Conservation (phyloP, 805 yeast genomes). For the Maudiozyma bulderi region DNA sequence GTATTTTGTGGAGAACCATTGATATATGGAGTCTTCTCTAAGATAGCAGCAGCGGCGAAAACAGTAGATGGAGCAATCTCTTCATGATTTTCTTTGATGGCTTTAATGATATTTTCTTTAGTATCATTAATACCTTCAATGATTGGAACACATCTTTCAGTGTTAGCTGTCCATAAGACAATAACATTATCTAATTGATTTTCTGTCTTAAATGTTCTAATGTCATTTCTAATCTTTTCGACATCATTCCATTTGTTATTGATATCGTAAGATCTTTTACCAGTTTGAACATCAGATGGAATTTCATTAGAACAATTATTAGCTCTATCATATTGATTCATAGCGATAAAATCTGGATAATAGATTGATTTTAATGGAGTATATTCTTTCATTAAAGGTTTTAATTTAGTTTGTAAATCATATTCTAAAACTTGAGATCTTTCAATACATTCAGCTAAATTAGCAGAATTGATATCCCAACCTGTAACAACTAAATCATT, state of each 20-base stretch:
- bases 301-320: slow-evolving; percentile 47
- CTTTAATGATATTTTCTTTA: slow-evolving; percentile 60
- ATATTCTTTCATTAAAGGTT: slow-evolving; percentile 48
- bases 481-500: slow-evolving; percentile 86
- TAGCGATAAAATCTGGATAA: slow-evolving; percentile 94
- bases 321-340: slow-evolving; percentile 87
- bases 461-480: slow-evolving; percentile 80
- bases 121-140: slow-evolving; percentile 79
- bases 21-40: slow-evolving; percentile 82
- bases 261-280: slow-evolving; percentile 33
- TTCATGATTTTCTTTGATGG: slow-evolving; percentile 69
- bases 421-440: slow-evolving; percentile 82
- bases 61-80: slow-evolving; percentile 91
- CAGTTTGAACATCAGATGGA: slow-evolving; percentile 21
- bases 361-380: slow-evolving; percentile 78
- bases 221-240: slow-evolving; percentile 75
- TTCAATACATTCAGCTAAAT: slow-evolving; percentile 68
- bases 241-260: slow-evolving; percentile 80
- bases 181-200: slow-evolving; percentile 78
- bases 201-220: slow-evolving; percentile 59
- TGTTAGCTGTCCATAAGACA: slow-evolving; percentile 94
- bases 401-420: slow-evolving; percentile 70
- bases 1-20: slow-evolving; percentile 98
- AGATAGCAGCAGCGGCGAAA: slow-evolving; percentile 86
- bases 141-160: slow-evolving; percentile 82